Percentiles rank a stretch among this genome's conserved stretches.
Evolutionary conservation across 2,329 filamentous ascomycete species (phyloP).

Genomic region (Colletotrichum orbiculare): DNA sequence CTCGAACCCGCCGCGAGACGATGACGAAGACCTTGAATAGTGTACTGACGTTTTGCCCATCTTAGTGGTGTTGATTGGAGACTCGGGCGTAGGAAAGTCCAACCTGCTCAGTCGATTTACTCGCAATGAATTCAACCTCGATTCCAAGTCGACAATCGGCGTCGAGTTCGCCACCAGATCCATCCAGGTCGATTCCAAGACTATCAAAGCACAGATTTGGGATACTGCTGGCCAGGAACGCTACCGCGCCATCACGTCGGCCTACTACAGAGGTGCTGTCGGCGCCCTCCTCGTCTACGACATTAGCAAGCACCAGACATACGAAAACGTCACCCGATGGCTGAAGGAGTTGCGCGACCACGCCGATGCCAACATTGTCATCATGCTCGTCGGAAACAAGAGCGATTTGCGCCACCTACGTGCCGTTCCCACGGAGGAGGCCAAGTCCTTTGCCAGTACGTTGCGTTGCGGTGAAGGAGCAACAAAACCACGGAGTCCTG

Average conservation of each 20-base stretch:
- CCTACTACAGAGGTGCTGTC: slow-evolving; percentile 98
- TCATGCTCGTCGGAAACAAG: slow-evolving; percentile 99
- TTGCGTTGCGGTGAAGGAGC: slow-evolving; percentile 43
- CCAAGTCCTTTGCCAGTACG: slow-evolving; percentile 96
- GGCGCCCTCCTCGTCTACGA: slow-evolving; percentile 98
- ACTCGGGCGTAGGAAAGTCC: slow-evolving; percentile 99
- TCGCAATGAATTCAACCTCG: slow-evolving; percentile 99
- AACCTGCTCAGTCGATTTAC: slow-evolving; percentile 99
- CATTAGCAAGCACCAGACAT: slow-evolving; percentile 99
- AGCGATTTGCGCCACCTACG: slow-evolving; percentile 99
- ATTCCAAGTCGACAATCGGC: slow-evolving; percentile 99
- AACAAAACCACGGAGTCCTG: slow-evolving; percentile 2
- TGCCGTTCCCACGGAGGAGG: slow-evolving; percentile 97
- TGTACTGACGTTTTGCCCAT: slow-evolving; percentile 45
- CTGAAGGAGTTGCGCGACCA: slow-evolving; percentile 98
- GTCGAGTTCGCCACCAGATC: slow-evolving; percentile 99
- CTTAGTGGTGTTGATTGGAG: slow-evolving; percentile 96
- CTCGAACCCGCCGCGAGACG: slow-evolving; percentile 26
- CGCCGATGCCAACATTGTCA: slow-evolving; percentile 98
- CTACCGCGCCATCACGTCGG: slow-evolving; percentile 98
- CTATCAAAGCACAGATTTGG: slow-evolving; percentile 99
- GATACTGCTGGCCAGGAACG: slow-evolving; percentile 99
- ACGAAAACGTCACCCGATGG: slow-evolving; percentile 99
- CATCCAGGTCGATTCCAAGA: slow-evolving; percentile 99
- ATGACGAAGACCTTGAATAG: slow-evolving; percentile 4